Base-by-base conservation (phyloP, 768 basidiomycete species). In the Lepiota venenata region DNA sequence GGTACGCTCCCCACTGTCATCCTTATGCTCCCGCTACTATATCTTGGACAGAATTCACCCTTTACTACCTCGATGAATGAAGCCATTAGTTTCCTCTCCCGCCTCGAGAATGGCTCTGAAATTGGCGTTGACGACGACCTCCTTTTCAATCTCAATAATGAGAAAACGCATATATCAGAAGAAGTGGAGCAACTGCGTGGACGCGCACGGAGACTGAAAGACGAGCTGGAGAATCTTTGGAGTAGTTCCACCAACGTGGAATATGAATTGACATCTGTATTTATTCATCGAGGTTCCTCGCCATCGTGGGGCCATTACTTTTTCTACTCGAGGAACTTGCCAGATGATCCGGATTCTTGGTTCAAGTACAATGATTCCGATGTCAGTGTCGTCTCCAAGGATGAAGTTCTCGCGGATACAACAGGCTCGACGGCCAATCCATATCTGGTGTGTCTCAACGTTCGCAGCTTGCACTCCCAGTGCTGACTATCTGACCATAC, bases 301-400 rank as follows among this genome's bases (percentile, higher is more conserved):
- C 85, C 91, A 1, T 88, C 88, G 6, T 93, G 84, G 72, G 93
- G 93, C 2, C 95, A 97, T 66, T 97, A 97, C 69, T 98, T 93
- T 77, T 92, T 98, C 70, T 97, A 96, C 68, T 91, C 94, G 51
- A 81, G 93, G 38, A 80, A 93, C 66, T 75, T 97, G 12, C 95
- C 93, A 1, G 81, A 83, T 45, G 70, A 83, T 20, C 85, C 86
- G 10, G 88, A 97, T 54, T 77, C 80, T 41, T 98, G 94, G 92
- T 93, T 94, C 80, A 96, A 96, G 71, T 93, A 96, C 73, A 98
- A 98, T 66, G 95, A 98, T 66, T 91, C 91, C 36, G 84, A 82
- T 55, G 92, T 98, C 8, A 78, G 83, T 3, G 77, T 83, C 22
- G 90, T 93, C 0, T 69, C 78, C 8, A 88, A 90, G 63, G 83